Evolutionary conservation across 2,329 filamentous ascomycete genomes (phyloP), one percentile per base, ranked within the genome.

Genomic region (Leptoxyphium fumago): DNA sequence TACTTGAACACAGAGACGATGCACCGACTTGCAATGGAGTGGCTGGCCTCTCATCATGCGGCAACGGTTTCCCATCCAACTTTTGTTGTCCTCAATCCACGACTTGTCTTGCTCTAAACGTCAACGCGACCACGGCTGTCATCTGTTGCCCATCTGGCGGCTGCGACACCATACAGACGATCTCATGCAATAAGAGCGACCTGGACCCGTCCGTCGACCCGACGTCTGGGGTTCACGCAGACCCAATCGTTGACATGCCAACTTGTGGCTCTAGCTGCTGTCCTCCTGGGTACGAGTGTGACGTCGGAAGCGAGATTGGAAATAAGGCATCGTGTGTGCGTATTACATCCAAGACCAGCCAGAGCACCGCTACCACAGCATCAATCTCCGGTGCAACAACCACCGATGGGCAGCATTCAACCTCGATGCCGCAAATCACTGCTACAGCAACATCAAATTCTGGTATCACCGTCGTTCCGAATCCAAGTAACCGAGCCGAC

Each of bases 281-380:
- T 57, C 82, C 83, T 0, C 79, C 80, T 60, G 83, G 83, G 2
- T 87, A 80, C 62, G 64, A 66, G 1, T 88, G 83, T 63, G 61
- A 71, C 32, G 13, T 15, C 5, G 32, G 13, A 30, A 58, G 57
- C 43, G 64, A 64, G 38, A 59, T 61, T 41, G n/a, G n/a, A n/a
- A n/a, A n/a, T n/a, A n/a, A n/a, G n/a, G n/a, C n/a, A 4, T 26
- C 21, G 7, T 86, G 82, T 53, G 57, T 67, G 52, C 41, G 49
- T 34, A 46, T 45, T 8, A 43, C 46, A 32, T 36, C 46, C 21
- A 44, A 52, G 15, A 45, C 48, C 13, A 34, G 47, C 14, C 41
- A 42, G 36, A 41, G 5, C 18, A 14, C 42, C 5, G 6, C 47
- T 18, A 17, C 46, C 9, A 39, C 30, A 1, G 29, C 43, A 14